Evolutionary conservation across 2,329 filamentous ascomycete genomes (phyloP).

Genomic region (Coniochaeta ligniaria): DNA sequence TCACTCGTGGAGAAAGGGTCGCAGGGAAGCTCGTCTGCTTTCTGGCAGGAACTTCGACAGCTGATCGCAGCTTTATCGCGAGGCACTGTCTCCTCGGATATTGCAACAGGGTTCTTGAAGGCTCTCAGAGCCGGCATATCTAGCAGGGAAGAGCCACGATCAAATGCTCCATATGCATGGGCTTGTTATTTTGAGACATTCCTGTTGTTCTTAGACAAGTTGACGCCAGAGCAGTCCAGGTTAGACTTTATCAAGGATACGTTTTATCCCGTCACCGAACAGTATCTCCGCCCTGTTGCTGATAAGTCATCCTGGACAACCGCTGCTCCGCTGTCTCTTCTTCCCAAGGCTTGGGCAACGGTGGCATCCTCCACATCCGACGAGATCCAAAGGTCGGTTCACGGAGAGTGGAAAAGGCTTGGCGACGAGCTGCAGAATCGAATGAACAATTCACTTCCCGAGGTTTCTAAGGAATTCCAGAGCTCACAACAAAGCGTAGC

Average conservation of each 20-base stretch:
- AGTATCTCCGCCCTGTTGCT: constrained; percentile 41
- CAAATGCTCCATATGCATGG: constrained; percentile 65
- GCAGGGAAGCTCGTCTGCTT: constrained; percentile 63
- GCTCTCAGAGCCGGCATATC: constrained; percentile 66
- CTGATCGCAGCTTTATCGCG: constrained; percentile 55
- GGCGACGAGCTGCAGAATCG: constrained; percentile 54
- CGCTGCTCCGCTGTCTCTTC: constrained; percentile 22
- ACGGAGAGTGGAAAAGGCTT: constrained; percentile 56
- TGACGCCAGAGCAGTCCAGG: constrained; percentile 37
- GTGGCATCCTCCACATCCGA: constrained; percentile 31
- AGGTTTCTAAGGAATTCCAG: constrained; percentile 70
- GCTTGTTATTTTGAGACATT: constrained; percentile 63
- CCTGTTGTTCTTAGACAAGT: constrained; percentile 41
- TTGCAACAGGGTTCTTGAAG: constrained; percentile 53
- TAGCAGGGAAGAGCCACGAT: constrained; percentile 65
- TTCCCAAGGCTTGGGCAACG: constrained; percentile 41
- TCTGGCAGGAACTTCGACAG: constrained; percentile 62
- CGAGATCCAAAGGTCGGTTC: constrained; percentile 39
- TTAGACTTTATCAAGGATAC: constrained; percentile 37
- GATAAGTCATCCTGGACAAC: constrained; percentile 30
- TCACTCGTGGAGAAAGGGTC: constrained; percentile 78
- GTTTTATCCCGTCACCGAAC: constrained; percentile 46
- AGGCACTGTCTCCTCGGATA: constrained; percentile 34
- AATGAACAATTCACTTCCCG: constrained; percentile 70
- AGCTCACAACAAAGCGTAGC: constrained; percentile 64